Conservation (phyloP, 208 protist species). For the Hexamita inflata region DNA sequence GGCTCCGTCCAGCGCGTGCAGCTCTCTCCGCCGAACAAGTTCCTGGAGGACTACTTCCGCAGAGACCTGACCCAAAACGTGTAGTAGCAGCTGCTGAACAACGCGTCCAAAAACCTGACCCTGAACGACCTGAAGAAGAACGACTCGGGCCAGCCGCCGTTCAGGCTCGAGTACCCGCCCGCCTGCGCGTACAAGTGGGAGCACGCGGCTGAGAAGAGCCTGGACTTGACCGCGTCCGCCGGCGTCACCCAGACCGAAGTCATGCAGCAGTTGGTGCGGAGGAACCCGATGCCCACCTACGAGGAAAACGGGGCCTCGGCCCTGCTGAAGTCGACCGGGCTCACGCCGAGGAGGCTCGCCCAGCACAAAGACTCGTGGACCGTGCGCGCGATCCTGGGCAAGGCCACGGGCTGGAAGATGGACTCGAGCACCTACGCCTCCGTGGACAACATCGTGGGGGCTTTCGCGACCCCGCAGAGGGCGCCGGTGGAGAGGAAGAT, state of each 20-base stretch:
- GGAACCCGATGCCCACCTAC: background rate
- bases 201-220: background rate
- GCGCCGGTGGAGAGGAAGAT: too few relatives aligned
- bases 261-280: too few relatives aligned
- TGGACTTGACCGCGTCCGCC: too few relatives aligned
- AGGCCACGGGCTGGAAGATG: background rate
- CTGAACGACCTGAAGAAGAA: background rate
- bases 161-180: constrained; percentile 2
- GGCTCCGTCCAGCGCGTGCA: constrained; percentile 3
- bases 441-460: too few relatives aligned
- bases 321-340: background rate
- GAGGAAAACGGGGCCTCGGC: background rate
- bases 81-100: background rate
- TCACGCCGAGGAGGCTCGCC: background rate
- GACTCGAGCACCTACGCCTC: too few relatives aligned
- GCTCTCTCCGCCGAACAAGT: background rate
- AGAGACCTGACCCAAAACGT: background rate
- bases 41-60: background rate
- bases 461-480: too few relatives aligned
- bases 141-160: background rate
- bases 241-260: too few relatives aligned
- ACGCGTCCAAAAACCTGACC: background rate
- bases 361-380: background rate
- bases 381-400: background rate
- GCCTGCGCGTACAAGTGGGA: background rate